Evolutionary conservation across 805 yeast species (phyloP).

Genomic region (Yueomyces sp.): DNA sequence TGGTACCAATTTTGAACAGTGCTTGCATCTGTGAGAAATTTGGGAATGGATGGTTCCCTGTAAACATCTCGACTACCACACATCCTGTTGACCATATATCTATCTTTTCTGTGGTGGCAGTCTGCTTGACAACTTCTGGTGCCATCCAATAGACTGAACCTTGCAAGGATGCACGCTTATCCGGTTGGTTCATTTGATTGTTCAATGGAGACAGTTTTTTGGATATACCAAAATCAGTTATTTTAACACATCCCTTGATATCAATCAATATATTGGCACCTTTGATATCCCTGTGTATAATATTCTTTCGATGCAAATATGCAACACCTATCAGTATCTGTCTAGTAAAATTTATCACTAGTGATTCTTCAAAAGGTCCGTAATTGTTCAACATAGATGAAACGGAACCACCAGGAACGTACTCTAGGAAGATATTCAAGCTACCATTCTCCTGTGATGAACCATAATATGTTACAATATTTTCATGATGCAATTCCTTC

Average conservation of each 20-base stretch:
- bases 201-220: conserved; percentile 48
- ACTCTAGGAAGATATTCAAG: conserved; percentile 69
- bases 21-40: conserved; percentile 95
- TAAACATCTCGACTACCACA: conserved; percentile 84
- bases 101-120: conserved; percentile 80
- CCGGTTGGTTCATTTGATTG: conserved; percentile 7
- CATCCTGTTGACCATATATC: conserved; percentile 98
- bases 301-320: conserved; percentile 61
- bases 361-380: conserved; percentile 70
- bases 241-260: conserved; percentile 67
- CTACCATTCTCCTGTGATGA: conserved; percentile 60
- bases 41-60: conserved; percentile 94
- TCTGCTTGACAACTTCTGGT: conserved; percentile 93
- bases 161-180: conserved; percentile 69
- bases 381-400: conserved; percentile 58
- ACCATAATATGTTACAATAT: conserved; percentile 86
- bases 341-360: conserved; percentile 55
- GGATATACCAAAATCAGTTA: conserved; percentile 79
- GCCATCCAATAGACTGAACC: conserved; percentile 99
- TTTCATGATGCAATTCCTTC: conserved; percentile 73
- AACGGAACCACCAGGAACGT: conserved; percentile 63
- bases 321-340: conserved; percentile 66
- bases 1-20: conserved; percentile 83
- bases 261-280: conserved; percentile 81
- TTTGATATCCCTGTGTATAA: conserved; percentile 78